Conservation (phyloP, 2,329 filamentous ascomycete genomes). For the Beauveria asiatica region DNA sequence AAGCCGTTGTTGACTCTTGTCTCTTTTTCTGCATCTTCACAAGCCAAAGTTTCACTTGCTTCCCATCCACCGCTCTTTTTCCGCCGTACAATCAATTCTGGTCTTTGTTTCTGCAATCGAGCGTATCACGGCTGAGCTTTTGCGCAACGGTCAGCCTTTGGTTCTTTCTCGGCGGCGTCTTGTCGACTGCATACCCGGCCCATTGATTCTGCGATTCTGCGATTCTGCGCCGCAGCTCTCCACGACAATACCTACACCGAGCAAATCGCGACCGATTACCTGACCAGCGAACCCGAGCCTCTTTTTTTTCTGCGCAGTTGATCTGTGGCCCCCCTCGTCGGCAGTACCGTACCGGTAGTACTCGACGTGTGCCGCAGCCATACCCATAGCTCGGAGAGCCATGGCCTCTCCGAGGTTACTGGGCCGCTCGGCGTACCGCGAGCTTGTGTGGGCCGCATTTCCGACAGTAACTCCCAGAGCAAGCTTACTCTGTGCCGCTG, state of each 20-base stretch:
- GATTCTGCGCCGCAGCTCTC: not conserved
- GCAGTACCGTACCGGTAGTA: not conserved
- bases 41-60: constrained; percentile 8
- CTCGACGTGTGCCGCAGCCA: not conserved
- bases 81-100: not conserved
- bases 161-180: not conserved
- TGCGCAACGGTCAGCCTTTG: not conserved
- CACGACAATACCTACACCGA: not conserved
- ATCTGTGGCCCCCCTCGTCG: not conserved
- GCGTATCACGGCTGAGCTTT: not conserved
- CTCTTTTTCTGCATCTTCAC: constrained; percentile 6
- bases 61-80: constrained; percentile 11
- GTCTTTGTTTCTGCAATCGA: not conserved
- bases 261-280: not conserved
- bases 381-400: constrained; percentile 15
- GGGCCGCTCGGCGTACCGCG: constrained; percentile 20
- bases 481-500: not conserved
- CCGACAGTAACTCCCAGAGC: not conserved
- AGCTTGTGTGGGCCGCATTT: constrained; percentile 16
- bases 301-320: not conserved
- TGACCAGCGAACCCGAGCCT: not conserved
- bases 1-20: constrained; percentile 10
- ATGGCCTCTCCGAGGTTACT: constrained; percentile 20
- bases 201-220: not conserved
- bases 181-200: not conserved